Evolutionary conservation across 805 yeast species (phyloP).

Genomic region (Starmerella asiatica): DNA sequence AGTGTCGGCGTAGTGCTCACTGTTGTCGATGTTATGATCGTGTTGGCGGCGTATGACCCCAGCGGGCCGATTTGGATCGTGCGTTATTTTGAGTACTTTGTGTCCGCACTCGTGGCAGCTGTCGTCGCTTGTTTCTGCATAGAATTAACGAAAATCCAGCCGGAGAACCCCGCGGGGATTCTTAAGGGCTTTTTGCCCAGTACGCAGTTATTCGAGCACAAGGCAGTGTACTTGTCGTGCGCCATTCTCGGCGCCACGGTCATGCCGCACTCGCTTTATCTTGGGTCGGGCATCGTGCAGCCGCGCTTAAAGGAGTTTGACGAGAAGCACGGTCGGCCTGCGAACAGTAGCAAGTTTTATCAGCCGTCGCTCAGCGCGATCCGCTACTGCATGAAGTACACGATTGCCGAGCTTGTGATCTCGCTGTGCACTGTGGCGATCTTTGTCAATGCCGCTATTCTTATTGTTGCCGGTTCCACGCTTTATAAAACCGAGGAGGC

Average conservation of each 20-base stretch:
- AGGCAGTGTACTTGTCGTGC: slow-evolving; percentile 60
- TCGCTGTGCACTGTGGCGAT: slow-evolving; percentile 77
- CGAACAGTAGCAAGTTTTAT: slow-evolving; percentile 26
- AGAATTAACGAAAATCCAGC: slow-evolving; percentile 39
- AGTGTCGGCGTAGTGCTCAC: slow-evolving; percentile 65
- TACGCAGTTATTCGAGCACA: slow-evolving; percentile 40
- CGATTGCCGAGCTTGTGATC: slow-evolving; percentile 69
- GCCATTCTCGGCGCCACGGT: slow-evolving; percentile 90
- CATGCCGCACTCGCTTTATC: slow-evolving; percentile 80
- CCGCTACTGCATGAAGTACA: slow-evolving; percentile 60
- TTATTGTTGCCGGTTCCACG: slow-evolving; percentile 86
- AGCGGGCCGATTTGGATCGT: slow-evolving; percentile 65
- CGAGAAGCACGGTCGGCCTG: slow-evolving; percentile 33
- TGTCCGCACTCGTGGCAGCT: slow-evolving; percentile 51
- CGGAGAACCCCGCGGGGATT: slow-evolving; percentile 41
- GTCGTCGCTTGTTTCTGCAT: slow-evolving; percentile 66
- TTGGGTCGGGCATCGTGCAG: slow-evolving; percentile 80
- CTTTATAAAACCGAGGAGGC: slow-evolving; percentile 49
- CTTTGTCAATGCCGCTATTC: slow-evolving; percentile 82
- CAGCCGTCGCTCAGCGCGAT: slow-evolving; percentile 73
- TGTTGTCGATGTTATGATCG: slow-evolving; percentile 65
- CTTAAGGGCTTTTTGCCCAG: slow-evolving; percentile 61
- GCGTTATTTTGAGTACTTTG: slow-evolving; percentile 64
- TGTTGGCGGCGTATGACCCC: slow-evolving; percentile 64
- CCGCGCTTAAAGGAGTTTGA: slow-evolving; percentile 71